These are phyloP conservation scores for Paecilomyces niveus DNA, from an alignment of 2,329 filamentous ascomycete species.

Conservation along the genomic window DNA sequence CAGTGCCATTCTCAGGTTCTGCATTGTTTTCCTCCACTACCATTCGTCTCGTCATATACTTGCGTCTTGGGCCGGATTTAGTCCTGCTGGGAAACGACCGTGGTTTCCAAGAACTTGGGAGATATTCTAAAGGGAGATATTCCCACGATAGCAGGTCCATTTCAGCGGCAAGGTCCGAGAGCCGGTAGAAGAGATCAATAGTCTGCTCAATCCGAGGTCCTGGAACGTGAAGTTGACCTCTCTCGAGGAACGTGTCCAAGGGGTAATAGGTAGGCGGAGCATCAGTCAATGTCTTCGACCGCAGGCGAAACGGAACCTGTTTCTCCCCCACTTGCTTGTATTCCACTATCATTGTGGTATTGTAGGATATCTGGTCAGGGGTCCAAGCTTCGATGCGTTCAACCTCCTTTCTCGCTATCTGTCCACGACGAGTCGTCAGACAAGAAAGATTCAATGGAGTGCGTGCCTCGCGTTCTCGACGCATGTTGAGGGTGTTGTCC, in stretches of 20 bases:
- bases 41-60: background rate
- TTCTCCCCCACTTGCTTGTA: conserved; percentile 1
- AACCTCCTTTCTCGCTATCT: conserved; percentile 15
- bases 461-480: conserved; percentile 18
- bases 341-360: conserved; percentile 19
- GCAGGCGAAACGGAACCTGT: conserved; percentile 7
- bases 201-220: conserved; percentile 7
- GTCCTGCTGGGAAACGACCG: conserved; percentile 34
- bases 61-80: background rate
- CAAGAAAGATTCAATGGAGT: conserved; percentile 18
- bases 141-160: conserved; percentile 11
- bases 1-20: background rate
- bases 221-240: conserved; percentile 5
- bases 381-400: conserved; percentile 18
- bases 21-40: background rate
- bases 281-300: conserved; percentile 9
- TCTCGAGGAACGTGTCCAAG: conserved; percentile 14
- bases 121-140: conserved; percentile 8
- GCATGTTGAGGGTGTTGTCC: conserved; percentile 21
- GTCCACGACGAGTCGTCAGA: conserved; percentile 15
- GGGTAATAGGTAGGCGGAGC: conserved; percentile 6
- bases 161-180: conserved; percentile 9
- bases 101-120: conserved; percentile 49
- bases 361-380: conserved; percentile 15
- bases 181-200: conserved; percentile 9